Evolutionary conservation across 1,284 basidiomycete species (phyloP), one percentile per base, ranked within the genome.

Genomic region (Cutaneotrichosporon cutaneum): DNA sequence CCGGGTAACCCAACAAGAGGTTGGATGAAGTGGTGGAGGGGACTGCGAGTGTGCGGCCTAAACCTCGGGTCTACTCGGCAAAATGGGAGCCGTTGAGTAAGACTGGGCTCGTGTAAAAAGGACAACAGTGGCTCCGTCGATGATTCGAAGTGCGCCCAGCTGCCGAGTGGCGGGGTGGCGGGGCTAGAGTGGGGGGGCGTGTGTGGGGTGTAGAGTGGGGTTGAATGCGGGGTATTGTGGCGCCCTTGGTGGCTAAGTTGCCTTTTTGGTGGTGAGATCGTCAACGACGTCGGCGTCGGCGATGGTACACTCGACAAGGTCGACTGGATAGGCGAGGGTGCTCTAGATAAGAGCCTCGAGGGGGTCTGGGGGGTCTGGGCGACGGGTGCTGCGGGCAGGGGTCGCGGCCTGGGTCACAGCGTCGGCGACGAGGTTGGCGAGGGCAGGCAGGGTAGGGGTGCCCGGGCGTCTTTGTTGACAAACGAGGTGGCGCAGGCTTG

Each of bases 21-120:
- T 26, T 48, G 47, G 47, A 13, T 2, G 24, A 14, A 14, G n/a
- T 45, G 11, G 47, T 48, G 22, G 26, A 27, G 45, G 3, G 14
- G n/a, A 5, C 18, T n/a, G 16, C 36, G 18, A n/a, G 39, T 7
- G 18, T 14, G 16, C 36, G 16, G 39, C 39, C n/a, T 42, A 42
- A 42, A 42, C 39, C 39, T 42, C 39, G 39, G 39, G 16, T 42
- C 39, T 42, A 42, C 39, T 42, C 39, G 39, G 39, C 39, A n/a
- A 42, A 42, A 42, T 4, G 39, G 18, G 11, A 2, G 14, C 1
- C 13, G 18, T 39, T 4, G 36, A 39, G 13, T 13, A n/a, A n/a
- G n/a, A n/a, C n/a, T n/a, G n/a, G n/a, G n/a, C n/a, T n/a, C n/a
- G n/a, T n/a, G n/a, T 14, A 5, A 39, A 39, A 13, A 33, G 33